phyloP scores from a whole-genome alignment of 495 filamentous ascomycete species.

The Rhizodiscina lignyota region DNA sequence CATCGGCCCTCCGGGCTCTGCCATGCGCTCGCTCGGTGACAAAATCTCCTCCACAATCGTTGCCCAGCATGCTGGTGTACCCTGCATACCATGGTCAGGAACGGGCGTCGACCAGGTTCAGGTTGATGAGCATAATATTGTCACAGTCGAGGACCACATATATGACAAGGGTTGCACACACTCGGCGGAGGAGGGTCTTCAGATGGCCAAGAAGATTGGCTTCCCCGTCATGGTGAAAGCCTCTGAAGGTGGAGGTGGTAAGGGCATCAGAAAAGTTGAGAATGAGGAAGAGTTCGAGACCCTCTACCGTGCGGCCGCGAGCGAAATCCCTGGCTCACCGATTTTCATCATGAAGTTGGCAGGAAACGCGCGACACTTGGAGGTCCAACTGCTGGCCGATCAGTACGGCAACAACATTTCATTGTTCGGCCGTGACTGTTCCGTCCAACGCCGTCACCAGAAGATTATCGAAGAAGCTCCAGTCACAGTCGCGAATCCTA shows the following conservation, averaged over 20 bases:
- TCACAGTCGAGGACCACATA: slow-evolving; percentile 73
- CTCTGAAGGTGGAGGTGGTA: slow-evolving; percentile 98
- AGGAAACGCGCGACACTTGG: slow-evolving; percentile 88
- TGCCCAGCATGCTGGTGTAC: slow-evolving; percentile 89
- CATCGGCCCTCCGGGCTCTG: slow-evolving; percentile 92
- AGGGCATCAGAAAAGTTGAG: slow-evolving; percentile 96
- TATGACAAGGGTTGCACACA: slow-evolving; percentile 86
- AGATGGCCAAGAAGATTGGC: slow-evolving; percentile 75
- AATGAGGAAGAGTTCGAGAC: slow-evolving; percentile 65
- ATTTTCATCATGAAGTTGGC: slow-evolving; percentile 99
- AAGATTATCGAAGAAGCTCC: slow-evolving; percentile 99
- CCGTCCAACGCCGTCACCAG: slow-evolving; percentile 94
- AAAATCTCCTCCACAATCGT: slow-evolving; percentile 99
- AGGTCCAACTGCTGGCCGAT: slow-evolving; percentile 93
- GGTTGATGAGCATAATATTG: slow-evolving; percentile 68
- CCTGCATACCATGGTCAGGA: slow-evolving; percentile 98
- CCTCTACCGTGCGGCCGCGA: slow-evolving; percentile 87
- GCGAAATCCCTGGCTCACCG: slow-evolving; percentile 95
- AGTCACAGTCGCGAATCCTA: slow-evolving; percentile 78
- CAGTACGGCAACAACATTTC: slow-evolving; percentile 99
- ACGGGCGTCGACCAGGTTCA: slow-evolving; percentile 70
- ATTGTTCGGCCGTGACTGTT: slow-evolving; percentile 95
- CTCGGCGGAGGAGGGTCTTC: slow-evolving; percentile 74
- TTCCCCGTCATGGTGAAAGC: slow-evolving; percentile 99
- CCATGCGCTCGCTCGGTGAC: slow-evolving; percentile 97